Evolutionary conservation across 192 early-diverging fungal species (phyloP).

Genomic region (Backusella circina): DNA sequence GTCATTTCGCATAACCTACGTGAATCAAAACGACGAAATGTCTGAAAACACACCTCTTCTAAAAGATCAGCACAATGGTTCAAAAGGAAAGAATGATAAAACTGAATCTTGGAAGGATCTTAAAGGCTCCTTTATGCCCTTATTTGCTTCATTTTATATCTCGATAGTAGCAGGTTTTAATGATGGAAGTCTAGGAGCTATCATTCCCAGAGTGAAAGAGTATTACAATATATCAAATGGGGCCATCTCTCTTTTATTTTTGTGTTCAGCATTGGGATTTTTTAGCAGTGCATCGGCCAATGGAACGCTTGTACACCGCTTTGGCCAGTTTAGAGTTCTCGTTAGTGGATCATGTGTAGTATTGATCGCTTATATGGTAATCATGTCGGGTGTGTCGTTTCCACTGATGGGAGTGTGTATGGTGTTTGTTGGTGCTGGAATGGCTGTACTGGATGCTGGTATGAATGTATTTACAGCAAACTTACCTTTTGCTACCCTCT

Average conservation of each 20-base stretch:
- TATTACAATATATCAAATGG: slow-evolving; percentile 29
- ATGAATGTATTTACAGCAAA: slow-evolving; percentile 27
- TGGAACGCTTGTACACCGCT: slow-evolving; percentile 20
- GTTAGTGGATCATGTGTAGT: neutral
- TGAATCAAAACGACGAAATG: no score
- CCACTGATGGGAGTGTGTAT: slow-evolving; percentile 19
- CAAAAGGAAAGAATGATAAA: neutral
- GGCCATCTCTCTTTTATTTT: slow-evolving; percentile 21
- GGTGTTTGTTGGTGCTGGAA: slow-evolving; percentile 19
- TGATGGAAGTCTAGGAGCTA: slow-evolving; percentile 24
- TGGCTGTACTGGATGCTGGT: slow-evolving; percentile 31
- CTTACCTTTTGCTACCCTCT: slow-evolving; percentile 26
- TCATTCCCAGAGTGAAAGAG: slow-evolving; percentile 29
- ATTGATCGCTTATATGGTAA: slow-evolving; percentile 5
- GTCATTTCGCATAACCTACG: neutral
- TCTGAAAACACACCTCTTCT: neutral
- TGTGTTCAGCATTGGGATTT: slow-evolving; percentile 22
- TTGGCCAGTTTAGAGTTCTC: slow-evolving; percentile 12
- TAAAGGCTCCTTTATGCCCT: neutral
- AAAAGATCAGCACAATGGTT: neutral
- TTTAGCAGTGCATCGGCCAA: slow-evolving; percentile 19
- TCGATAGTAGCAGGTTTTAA: slow-evolving; percentile 16
- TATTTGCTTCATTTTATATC: slow-evolving; percentile 12
- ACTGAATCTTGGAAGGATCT: slow-evolving; percentile 8
- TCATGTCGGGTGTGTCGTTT: slow-evolving; percentile 22